Base-by-base conservation (phyloP, 2,329 filamentous ascomycete species). In the Aspergillus pseudoterreus region DNA sequence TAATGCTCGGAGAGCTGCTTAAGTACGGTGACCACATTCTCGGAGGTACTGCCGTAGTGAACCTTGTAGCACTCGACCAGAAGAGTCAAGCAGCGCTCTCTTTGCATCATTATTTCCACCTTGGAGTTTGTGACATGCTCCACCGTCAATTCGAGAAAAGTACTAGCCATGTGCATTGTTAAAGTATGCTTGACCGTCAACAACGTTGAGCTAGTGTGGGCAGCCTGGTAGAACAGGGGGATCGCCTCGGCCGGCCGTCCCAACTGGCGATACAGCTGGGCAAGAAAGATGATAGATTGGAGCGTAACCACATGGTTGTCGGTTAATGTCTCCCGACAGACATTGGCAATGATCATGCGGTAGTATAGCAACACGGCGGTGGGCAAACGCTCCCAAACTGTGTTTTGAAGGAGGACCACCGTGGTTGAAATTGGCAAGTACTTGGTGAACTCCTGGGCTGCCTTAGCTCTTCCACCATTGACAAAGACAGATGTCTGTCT, bases 1-100 rank as follows among this genome's bases (percentile, higher is more conserved):
- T 81, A 81, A 19, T 81, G 69, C 56, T 78, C 71, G 12, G 70
- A 67, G 5, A 82, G 66, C n/a, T 71, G 63, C 53, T 75, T 74
- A 10, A 75, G 63, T 6, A 72, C 75, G 22, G 69, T 63, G 21
- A 77, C 71, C n/a, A 80, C 73, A 9, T 74, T 62, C 50, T 78
- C 74, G 12, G 73, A 75, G 5, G 70, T 72, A 15, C 66, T 64
- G 2, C 77, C 76, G 52, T 78, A 75, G 50, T 76, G 75, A 2
- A 74, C 66, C 60, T 76, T 77, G 57, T 78, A 78, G 14, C 71
- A 71, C 22, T 73, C 72, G 30, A 81, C 73, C 27, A 81, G 64
- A 3, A 78, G 62, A 14, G 71, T 63, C 4, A 81, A 62, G 4
- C 76, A 68, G 47, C 78, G 68, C 38, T 76, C 74, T n/a, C 77